Conservation (phyloP, 2,329 filamentous ascomycete species). For the Scedosporium boydii region DNA sequence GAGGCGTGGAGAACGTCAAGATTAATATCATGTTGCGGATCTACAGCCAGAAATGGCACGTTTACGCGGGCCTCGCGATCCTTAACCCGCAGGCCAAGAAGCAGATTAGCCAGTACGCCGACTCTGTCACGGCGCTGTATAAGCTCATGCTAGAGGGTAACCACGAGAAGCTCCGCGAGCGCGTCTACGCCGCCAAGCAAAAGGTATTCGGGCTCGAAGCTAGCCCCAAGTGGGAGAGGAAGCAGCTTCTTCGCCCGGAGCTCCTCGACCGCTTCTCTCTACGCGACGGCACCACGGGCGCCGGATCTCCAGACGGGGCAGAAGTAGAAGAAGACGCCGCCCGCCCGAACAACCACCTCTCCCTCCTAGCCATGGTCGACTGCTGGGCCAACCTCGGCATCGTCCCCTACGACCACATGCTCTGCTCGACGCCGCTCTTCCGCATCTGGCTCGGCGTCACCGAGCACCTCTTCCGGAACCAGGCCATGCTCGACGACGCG, state of each 20-base stretch:
- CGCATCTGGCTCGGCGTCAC: constrained; percentile 95
- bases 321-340: constrained; percentile 25
- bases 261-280: constrained; percentile 85
- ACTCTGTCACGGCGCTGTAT: constrained; percentile 86
- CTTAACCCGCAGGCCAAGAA: constrained; percentile 85
- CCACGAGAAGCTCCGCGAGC: constrained; percentile 58
- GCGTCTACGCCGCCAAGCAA: constrained; percentile 57
- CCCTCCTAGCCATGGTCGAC: constrained; percentile 91
- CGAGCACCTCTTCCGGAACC: constrained; percentile 86
- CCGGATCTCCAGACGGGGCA: constrained; percentile 27
- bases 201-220: constrained; percentile 70
- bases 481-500: constrained; percentile 70
- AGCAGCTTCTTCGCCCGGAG: constrained; percentile 68
- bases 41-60: constrained; percentile 98
- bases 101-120: constrained; percentile 91
- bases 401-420: constrained; percentile 98
- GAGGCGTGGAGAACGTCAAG: constrained; percentile 98
- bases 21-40: constrained; percentile 97
- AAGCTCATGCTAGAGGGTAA: constrained; percentile 93
- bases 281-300: constrained; percentile 39
- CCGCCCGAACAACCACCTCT: constrained; percentile 90
- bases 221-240: constrained; percentile 46
- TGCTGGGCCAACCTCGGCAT: constrained; percentile 94
- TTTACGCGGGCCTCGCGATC: constrained; percentile 94
- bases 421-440: constrained; percentile 96